Evolutionary conservation across 2,329 filamentous ascomycete genomes (phyloP).

Genomic region (Neoascochyta sp.): DNA sequence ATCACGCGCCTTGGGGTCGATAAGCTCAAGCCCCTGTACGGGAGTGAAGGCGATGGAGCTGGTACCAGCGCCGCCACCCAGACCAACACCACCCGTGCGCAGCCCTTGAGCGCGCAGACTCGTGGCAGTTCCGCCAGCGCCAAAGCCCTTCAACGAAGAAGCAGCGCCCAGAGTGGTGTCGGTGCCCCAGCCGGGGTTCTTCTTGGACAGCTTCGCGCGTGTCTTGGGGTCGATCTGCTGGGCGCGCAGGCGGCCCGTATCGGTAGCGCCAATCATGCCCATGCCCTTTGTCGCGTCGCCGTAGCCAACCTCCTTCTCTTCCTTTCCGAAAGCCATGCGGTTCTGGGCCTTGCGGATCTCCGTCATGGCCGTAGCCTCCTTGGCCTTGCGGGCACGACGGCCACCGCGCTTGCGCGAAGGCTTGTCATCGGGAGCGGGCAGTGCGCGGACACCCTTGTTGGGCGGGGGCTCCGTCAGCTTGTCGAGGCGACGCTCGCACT

Average conservation of each 20-base stretch:
- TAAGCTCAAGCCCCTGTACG: slow-evolving; percentile 89
- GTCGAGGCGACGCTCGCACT: slow-evolving; percentile 81
- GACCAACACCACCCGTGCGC: slow-evolving; percentile 75
- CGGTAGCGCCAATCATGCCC: slow-evolving; percentile 89
- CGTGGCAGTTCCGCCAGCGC: slow-evolving; percentile 60
- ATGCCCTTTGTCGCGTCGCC: slow-evolving; percentile 83
- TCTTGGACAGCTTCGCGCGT: slow-evolving; percentile 86
- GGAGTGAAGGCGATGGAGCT: slow-evolving; percentile 90
- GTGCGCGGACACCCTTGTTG: slow-evolving; percentile 80
- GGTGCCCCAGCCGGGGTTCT: slow-evolving; percentile 93
- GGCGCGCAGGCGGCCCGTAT: slow-evolving; percentile 83
- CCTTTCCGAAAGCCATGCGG: slow-evolving; percentile 90
- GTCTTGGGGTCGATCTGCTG: slow-evolving; percentile 91
- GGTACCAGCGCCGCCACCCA: slow-evolving; percentile 60
- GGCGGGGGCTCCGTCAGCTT: slow-evolving; percentile 89
- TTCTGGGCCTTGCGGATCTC: slow-evolving; percentile 95
- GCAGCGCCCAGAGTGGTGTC: slow-evolving; percentile 49
- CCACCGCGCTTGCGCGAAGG: slow-evolving; percentile 89
- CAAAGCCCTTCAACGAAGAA: slow-evolving; percentile 77
- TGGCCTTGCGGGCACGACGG: slow-evolving; percentile 83
- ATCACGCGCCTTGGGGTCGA: slow-evolving; percentile 85
- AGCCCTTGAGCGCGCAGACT: slow-evolving; percentile 76
- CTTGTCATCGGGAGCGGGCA: slow-evolving; percentile 93
- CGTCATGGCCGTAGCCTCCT: slow-evolving; percentile 95
- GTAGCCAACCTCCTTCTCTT: slow-evolving; percentile 90